A percentile compares a stretch with the other conserved stretches of the same genome.
Conservation (phyloP, 352 stramenopile genomes). For the Peronospora destructor region DNA sequence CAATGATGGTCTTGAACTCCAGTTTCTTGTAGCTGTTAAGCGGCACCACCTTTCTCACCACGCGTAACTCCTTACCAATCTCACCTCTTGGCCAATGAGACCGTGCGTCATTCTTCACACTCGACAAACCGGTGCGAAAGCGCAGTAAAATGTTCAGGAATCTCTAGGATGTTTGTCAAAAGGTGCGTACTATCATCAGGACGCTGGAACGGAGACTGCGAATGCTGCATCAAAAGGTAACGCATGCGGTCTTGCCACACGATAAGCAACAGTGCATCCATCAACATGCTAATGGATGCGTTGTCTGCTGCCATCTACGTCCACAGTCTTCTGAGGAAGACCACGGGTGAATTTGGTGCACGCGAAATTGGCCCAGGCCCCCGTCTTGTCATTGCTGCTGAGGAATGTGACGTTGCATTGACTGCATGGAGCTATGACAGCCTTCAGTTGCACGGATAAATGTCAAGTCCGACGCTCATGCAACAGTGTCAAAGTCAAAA, state of each 20-base stretch:
- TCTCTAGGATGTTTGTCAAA: slow-evolving; percentile 17
- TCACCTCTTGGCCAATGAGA: slow-evolving; percentile 57
- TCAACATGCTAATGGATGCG: slow-evolving; percentile 52
- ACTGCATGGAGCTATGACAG: no score
- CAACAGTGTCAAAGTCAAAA: not conserved
- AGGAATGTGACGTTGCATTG: no score
- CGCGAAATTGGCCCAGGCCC: no score
- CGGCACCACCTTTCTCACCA: slow-evolving; percentile 18
- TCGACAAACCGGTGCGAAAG: not conserved
- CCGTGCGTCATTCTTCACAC: slow-evolving; percentile 42
- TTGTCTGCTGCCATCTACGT: slow-evolving; percentile 5
- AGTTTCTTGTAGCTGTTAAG: slow-evolving; percentile 25
- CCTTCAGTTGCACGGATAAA: no score
- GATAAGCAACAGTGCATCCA: slow-evolving; percentile 46
- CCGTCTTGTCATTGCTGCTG: no score
- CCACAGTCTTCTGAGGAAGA: no score
- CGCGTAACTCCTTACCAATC: slow-evolving; percentile 53
- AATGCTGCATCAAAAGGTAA: slow-evolving; percentile 51
- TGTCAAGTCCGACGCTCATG: no score
- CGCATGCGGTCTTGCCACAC: slow-evolving; percentile 45
- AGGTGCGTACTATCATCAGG: no score
- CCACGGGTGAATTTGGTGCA: no score
- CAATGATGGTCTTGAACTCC: slow-evolving; percentile 31
- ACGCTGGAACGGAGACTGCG: slow-evolving; percentile 32
- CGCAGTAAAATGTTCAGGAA: slow-evolving; percentile 10